Base-by-base conservation (phyloP, 2,329 filamentous ascomycete genomes). In the Cercospora sp. region DNA sequence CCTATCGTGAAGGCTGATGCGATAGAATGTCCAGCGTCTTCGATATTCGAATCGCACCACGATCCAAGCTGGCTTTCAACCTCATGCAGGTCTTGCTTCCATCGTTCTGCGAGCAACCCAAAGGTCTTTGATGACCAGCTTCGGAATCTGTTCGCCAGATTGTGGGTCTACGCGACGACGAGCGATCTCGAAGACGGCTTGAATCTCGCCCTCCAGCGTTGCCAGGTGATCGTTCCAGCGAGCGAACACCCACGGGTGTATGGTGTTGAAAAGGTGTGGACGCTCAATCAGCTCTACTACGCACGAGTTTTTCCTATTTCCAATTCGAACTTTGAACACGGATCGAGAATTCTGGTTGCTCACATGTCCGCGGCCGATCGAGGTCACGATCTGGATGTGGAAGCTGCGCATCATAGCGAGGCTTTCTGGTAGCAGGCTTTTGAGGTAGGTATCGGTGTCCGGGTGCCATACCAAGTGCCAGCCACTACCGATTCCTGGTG, bases 181-280 rank as follows among this genome's bases (percentile, higher is more conserved):
- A n/a, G 37, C 16, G 37, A 8, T 3, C 16, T 43, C 13, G 37
- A 43, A 43, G 16, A 43, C 37, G 16, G 37, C 37, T n/a, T n/a
- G 3, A 16, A 43, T n/a, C 16, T 43, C 37, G 6, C 3, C 7
- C 37, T 43, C 37, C 16, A 43, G 16, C 16, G 37, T 4, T 43
- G n/a, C 16, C 16, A 43, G 16, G 16, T n/a, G 0, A 1, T n/a
- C 16, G 2, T n/a, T n/a, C 37, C 37, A 43, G 37, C 37, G 37
- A 43, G 0, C 2, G 16, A 43, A 43, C 2, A 43, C 37, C 37
- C 0, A 1, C 37, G 37, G 7, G 5, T 8, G 16, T 3, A n/a
- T 3, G 1, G 0, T 1, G 16, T 3, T 3, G 5, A 7, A 3
- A n/a, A 43, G 0, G 37, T 43, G 37, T n/a, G 16, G 16, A 3